Conservation (phyloP, 805 yeast genomes). For the Ascoidea asiatica region DNA sequence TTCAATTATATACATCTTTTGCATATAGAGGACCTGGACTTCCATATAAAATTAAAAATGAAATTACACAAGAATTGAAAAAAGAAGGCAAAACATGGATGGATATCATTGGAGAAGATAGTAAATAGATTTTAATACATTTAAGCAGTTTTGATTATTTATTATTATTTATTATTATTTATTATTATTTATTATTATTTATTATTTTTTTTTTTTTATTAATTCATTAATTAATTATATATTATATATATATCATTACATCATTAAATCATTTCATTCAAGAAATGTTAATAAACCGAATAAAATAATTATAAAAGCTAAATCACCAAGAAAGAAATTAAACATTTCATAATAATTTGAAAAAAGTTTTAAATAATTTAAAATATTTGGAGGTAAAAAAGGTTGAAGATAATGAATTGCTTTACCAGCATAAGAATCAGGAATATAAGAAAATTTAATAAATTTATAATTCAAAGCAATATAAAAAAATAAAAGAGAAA, state of each 20-base stretch:
- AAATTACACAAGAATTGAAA: slow-evolving; percentile 42
- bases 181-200: no score
- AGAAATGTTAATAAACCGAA: background rate
- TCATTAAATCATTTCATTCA: no score
- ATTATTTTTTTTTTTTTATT: no score
- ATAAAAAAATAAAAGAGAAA: background rate
- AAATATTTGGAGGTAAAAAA: background rate
- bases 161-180: no score
- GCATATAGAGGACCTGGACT: slow-evolving; percentile 91
- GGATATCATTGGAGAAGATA: slow-evolving; percentile 59
- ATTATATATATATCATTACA: no score
- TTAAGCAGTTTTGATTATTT: no score
- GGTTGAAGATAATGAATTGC: background rate
- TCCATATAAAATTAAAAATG: slow-evolving; percentile 46
- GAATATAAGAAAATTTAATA: no score
- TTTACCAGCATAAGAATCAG: background rate
- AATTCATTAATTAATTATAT: no score
- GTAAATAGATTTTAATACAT: slow-evolving; percentile 13
- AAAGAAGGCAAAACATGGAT: slow-evolving; percentile 78
- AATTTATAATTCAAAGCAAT: no score
- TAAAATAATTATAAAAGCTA: background rate
- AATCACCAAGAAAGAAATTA: background rate
- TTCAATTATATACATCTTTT: slow-evolving; percentile 78
- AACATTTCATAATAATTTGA: background rate
- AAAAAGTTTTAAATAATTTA: no score